A percentile compares a stretch with the other conserved stretches of the same genome.
phyloP scores from a whole-genome alignment of 2,329 filamentous ascomycete genomes.

The Penicillium vulpinum region DNA sequence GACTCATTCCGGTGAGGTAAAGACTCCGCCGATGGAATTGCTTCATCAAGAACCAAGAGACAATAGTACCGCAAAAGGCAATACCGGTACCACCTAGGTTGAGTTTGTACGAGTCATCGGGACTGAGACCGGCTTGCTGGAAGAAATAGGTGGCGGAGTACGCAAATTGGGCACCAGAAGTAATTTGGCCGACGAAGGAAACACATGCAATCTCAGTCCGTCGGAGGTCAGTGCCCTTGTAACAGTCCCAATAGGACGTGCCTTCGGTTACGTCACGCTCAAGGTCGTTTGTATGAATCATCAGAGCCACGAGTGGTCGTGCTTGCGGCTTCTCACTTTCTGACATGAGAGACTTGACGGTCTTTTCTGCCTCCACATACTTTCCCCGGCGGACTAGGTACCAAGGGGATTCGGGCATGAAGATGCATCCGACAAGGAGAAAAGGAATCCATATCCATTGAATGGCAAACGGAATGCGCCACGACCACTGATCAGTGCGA shows the following conservation, averaged over 20 bases:
- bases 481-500: constrained; percentile 49
- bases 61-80: constrained; percentile 53
- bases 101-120: constrained; percentile 45
- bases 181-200: constrained; percentile 35
- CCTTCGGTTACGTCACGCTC: constrained; percentile 27
- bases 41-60: constrained; percentile 51
- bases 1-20: constrained; percentile 37
- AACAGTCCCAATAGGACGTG: constrained; percentile 32
- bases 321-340: constrained; percentile 35
- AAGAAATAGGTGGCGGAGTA: constrained; percentile 40
- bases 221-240: constrained; percentile 33
- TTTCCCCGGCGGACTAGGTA: constrained; percentile 49
- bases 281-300: constrained; percentile 56
- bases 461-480: constrained; percentile 52
- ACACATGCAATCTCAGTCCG: constrained; percentile 46
- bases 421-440: constrained; percentile 44
- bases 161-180: constrained; percentile 32
- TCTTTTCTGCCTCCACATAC: constrained; percentile 43
- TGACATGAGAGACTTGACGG: constrained; percentile 40
- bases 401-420: constrained; percentile 55
- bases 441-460: constrained; percentile 56
- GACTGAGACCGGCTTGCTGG: constrained; percentile 41
- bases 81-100: constrained; percentile 64
- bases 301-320: constrained; percentile 48
- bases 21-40: constrained; percentile 41